phyloP scores from a whole-genome alignment of 179 eudicot species.

The Silene noctiflora region DNA sequence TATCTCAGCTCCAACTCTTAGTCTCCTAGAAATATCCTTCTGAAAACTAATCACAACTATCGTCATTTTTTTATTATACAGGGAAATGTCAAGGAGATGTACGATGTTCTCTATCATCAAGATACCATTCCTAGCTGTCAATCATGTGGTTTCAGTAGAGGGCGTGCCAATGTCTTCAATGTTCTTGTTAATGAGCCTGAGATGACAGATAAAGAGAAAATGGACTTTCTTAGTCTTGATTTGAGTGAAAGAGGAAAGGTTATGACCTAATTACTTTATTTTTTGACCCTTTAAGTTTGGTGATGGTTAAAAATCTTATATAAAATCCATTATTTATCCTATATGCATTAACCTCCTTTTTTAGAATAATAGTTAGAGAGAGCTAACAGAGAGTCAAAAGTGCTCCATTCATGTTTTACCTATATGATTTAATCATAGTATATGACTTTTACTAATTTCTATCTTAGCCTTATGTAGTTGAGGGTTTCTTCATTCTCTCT shows the following conservation, averaged over 20 bases:
- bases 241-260: conserved; percentile 35
- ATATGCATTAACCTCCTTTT: not conserved
- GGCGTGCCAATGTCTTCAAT: conserved; percentile 29
- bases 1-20: not conserved
- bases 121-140: conserved; percentile 19
- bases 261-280: conserved; percentile 1
- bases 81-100: conserved; percentile 39
- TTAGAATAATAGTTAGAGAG: too few relatives aligned
- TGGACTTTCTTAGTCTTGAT: conserved; percentile 19
- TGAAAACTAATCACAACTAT: not conserved
- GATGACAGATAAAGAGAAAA: conserved; percentile 21
- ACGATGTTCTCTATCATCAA: conserved; percentile 33
- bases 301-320: not conserved
- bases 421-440: not conserved
- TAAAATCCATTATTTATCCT: not conserved
- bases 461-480: not conserved
- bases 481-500: not conserved
- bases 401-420: not conserved
- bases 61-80: conserved; percentile 21
- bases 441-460: not conserved
- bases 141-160: conserved; percentile 28
- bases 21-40: not conserved
- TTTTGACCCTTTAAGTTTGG: not conserved
- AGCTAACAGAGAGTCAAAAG: not conserved
- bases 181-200: conserved; percentile 31